Base-by-base conservation (phyloP, 2,329 filamentous ascomycete species). In the Aureobasidium sp. region DNA sequence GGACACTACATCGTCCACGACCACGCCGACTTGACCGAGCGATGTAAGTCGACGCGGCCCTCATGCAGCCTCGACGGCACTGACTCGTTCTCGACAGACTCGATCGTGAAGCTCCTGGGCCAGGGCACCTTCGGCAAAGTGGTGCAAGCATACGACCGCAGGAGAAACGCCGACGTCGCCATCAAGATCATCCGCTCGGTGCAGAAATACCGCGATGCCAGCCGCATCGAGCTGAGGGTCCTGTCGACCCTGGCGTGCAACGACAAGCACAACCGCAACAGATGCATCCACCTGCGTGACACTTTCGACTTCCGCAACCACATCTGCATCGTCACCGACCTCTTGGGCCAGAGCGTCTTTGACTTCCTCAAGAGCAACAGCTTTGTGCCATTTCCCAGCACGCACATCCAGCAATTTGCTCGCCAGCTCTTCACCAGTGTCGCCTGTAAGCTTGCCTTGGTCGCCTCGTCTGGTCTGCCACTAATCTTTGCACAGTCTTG, bases 41-140 rank as follows among this genome's bases (percentile, higher is more conserved):
- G 89, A 80, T 98, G 90, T 95, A 78, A 69, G 88, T 79, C 37
- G 24, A 41, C 19, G 6, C 12, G 6, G n/a, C 16, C 16, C 29
- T 5, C 19, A 39, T 58, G 29, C 32, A 14, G 21, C 16, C 25
- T 4, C 24, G n/a, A 7, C 17, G 8, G 21, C 24, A 55, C 38
- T 60, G 48, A 58, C 49, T 49, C 39, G 19, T 10, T 22, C 22
- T 60, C 29, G 11, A 39, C 40, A 95, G 90, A 97, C 70, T 83
- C 87, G 72, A 91, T 98, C 62, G 77, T 86, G 57, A 90, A 89
- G 62, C 78, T 97, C 24, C 84, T 98, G 11, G 93, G 93, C 19
- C 93, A 98, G 71, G 93, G 93, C 58, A 98, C 93, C 0, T 98
- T 98, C 67, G 93, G 93, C 65, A 98, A 98, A 70, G 93, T 98